These are phyloP conservation scores for Avena insularis DNA, from an alignment of 176 grass and related monocot species.

Conservation along the genomic window DNA sequence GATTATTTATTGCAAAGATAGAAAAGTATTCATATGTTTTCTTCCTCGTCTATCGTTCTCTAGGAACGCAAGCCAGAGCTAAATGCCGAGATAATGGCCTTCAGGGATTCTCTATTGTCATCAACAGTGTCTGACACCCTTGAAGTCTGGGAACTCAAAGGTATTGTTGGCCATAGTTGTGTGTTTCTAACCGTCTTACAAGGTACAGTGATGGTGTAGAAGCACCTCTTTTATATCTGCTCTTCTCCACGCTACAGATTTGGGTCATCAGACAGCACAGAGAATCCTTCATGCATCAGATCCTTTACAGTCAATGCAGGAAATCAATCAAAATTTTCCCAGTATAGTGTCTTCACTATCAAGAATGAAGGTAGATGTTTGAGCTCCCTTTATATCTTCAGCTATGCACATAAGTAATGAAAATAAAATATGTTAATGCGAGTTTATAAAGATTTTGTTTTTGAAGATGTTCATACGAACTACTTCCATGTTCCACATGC, in stretches of 20 bases:
- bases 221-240: constrained; percentile 33
- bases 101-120: constrained; percentile 92
- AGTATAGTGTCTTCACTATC: constrained; percentile 97
- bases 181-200: constrained; percentile 32
- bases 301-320: constrained; percentile 97
- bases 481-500: not conserved
- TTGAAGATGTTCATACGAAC: constrained; percentile 32
- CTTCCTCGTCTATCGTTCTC: constrained; percentile 36
- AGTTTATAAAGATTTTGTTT: constrained; percentile 31
- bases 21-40: constrained; percentile 43
- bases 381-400: constrained; percentile 32
- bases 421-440: constrained; percentile 3
- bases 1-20: constrained; percentile 28
- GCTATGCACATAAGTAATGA: not conserved
- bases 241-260: constrained; percentile 63
- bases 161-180: constrained; percentile 51
- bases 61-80: constrained; percentile 94
- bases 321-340: constrained; percentile 99
- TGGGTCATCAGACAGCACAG: constrained; percentile 96
- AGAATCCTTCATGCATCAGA: constrained; percentile 95
- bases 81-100: constrained; percentile 79
- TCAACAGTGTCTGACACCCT: constrained; percentile 90
- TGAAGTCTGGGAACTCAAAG: constrained; percentile 99
- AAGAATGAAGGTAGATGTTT: constrained; percentile 82
- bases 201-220: constrained; percentile 21